These are phyloP conservation scores for Solanum clarkiae DNA, from an alignment of 257 asterid species.

Conservation along the genomic window DNA sequence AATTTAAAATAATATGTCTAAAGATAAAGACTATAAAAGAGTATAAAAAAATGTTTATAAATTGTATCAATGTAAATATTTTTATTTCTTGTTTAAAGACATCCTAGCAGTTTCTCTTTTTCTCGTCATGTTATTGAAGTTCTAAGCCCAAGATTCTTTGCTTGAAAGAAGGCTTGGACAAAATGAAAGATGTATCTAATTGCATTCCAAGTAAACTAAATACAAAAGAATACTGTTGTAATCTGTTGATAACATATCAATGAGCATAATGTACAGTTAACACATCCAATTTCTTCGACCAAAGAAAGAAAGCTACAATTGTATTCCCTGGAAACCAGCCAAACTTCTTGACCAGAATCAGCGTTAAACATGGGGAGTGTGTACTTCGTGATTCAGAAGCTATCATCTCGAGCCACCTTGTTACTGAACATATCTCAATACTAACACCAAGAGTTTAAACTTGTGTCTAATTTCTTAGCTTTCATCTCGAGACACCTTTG, in stretches of 20 bases:
- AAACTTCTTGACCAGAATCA: neutral
- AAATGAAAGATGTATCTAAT: neutral
- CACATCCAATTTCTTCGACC: neutral
- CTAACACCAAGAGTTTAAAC: neutral
- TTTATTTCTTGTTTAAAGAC: neutral
- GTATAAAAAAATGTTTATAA: too few species aligned
- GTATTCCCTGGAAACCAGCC: neutral
- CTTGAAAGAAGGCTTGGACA: neutral
- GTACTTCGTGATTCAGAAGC: neutral
- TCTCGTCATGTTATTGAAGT: neutral
- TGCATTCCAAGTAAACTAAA: neutral
- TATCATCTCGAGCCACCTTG: neutral
- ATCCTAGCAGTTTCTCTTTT: neutral
- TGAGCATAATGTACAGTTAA: neutral
- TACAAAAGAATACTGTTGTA: neutral
- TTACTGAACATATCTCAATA: neutral
- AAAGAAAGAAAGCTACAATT: neutral
- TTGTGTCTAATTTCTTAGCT: neutral
- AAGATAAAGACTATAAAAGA: too few species aligned
- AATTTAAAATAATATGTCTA: neutral
- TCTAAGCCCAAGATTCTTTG: neutral
- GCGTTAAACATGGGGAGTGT: neutral
- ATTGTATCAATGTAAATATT: too few species aligned
- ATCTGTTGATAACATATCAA: neutral
- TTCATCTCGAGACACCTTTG: neutral